Conservation (phyloP, 2,329 filamentous ascomycete genomes). For the Microdochium trichocladiopsis region DNA sequence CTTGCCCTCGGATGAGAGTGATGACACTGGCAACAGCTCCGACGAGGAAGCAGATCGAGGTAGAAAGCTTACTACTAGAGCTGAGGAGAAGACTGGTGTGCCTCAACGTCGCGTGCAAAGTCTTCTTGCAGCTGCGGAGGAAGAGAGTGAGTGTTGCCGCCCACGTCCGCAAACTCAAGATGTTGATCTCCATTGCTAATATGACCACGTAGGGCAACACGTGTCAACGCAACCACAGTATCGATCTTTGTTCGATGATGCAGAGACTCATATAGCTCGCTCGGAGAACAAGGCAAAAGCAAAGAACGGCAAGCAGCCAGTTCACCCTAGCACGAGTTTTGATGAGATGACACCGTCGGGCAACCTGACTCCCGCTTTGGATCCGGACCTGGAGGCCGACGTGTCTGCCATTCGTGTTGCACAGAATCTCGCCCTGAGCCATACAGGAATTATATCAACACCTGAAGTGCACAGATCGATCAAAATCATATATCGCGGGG, state of each 20-base stretch:
- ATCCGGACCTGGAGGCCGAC: conserved; percentile 82
- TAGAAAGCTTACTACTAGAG: conserved; percentile 46
- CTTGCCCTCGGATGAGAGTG: conserved; percentile 58
- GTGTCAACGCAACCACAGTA: conserved; percentile 51
- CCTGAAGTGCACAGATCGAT: conserved; percentile 75
- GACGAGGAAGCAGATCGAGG: conserved; percentile 62
- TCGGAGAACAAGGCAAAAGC: conserved; percentile 51
- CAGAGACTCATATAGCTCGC: conserved; percentile 56
- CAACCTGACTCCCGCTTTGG: conserved; percentile 47
- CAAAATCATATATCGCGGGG: conserved; percentile 83
- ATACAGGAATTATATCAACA: conserved; percentile 72
- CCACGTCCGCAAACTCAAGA: conserved; percentile 2
- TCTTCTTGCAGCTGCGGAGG: conserved; percentile 66
- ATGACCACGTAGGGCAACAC: conserved; percentile 35
- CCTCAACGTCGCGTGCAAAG: conserved; percentile 35
- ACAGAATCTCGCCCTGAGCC: conserved; percentile 73
- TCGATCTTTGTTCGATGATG: conserved; percentile 58
- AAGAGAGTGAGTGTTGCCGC: conserved; percentile 59
- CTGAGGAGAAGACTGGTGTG: conserved; percentile 29
- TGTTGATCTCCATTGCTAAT: conserved; percentile 10
- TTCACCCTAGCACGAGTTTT: conserved; percentile 82
- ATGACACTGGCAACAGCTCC: conserved; percentile 44
- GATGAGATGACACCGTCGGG: conserved; percentile 58
- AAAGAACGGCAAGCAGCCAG: conserved; percentile 39
- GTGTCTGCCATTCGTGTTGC: conserved; percentile 80